phyloP scores from a whole-genome alignment of 2,329 filamentous ascomycete species.

The Hypoxylon sp. region DNA sequence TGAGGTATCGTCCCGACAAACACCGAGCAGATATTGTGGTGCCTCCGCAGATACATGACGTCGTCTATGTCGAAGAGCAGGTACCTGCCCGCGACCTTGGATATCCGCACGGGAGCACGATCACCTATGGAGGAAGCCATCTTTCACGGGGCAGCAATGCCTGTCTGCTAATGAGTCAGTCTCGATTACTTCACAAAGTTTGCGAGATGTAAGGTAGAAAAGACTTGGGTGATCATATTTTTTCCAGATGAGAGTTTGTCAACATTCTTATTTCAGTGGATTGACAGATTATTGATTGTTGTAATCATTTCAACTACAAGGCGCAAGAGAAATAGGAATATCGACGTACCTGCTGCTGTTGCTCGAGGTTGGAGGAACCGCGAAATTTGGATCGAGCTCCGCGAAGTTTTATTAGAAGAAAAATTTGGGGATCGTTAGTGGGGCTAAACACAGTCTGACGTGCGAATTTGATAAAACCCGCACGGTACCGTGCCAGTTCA shows the following conservation, averaged over 20 bases:
- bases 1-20: conserved; percentile 91
- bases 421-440: conserved; percentile 40
- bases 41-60: conserved; percentile 81
- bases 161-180: conserved; percentile 43
- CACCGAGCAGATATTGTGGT: conserved; percentile 87
- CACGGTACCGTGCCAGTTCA: conserved; percentile 22
- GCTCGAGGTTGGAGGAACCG: conserved; percentile 34
- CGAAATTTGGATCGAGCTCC: conserved; percentile 28
- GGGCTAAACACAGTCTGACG: conserved; percentile 28
- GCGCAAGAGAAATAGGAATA: conserved; percentile 16
- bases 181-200: conserved; percentile 20
- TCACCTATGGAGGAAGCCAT: conserved; percentile 43
- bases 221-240: conserved; percentile 53
- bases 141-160: conserved; percentile 5
- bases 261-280: conserved; percentile 68
- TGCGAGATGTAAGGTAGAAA: conserved; percentile 38
- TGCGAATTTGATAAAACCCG: not conserved
- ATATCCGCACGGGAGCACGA: conserved; percentile 76
- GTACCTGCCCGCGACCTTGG: conserved; percentile 83
- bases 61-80: conserved; percentile 90
- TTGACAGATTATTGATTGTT: conserved; percentile 81
- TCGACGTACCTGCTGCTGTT: conserved; percentile 49
- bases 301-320: conserved; percentile 70
- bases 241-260: conserved; percentile 71
- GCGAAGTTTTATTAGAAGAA: conserved; percentile 25